These are phyloP conservation scores for Eucommia ulmoides DNA, from an alignment of 257 asterid species.

Conservation along the genomic window DNA sequence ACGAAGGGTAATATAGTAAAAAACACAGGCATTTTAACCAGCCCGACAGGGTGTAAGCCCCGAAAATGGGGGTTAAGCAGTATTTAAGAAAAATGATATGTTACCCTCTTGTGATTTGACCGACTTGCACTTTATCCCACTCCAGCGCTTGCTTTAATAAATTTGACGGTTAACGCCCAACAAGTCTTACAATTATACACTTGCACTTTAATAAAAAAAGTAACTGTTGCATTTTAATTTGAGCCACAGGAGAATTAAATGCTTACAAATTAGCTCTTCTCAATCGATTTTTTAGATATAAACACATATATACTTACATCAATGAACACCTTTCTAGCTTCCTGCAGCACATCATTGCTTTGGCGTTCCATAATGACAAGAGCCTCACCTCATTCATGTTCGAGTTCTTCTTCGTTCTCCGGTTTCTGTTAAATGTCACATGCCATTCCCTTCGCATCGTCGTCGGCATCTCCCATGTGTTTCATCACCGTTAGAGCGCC, in stretches of 20 bases:
- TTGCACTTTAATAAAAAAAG: neutral
- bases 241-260: neutral
- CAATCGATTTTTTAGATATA: no score
- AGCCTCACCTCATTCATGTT: neutral
- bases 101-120: no score
- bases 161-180: neutral
- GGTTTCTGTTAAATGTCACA: neutral
- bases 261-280: no score
- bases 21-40: no score
- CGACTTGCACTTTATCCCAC: no score
- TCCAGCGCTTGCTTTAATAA: neutral
- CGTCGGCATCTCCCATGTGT: conserved; percentile 8
- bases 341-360: conserved; percentile 11
- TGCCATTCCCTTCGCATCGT: neutral
- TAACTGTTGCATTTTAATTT: neutral
- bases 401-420: conserved; percentile 13
- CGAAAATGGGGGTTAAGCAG: no score
- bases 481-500: conserved; percentile 11
- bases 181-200: neutral
- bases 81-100: no score
- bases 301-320: conserved; percentile 1
- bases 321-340: conserved; percentile 10
- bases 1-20: neutral
- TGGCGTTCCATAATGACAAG: conserved; percentile 7
- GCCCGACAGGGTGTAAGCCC: no score